A percentile compares a stretch with the other conserved stretches of the same genome.
phyloP scores from a whole-genome alignment of 1,284 basidiomycete species.

The Bondarzewia mesenterica region DNA sequence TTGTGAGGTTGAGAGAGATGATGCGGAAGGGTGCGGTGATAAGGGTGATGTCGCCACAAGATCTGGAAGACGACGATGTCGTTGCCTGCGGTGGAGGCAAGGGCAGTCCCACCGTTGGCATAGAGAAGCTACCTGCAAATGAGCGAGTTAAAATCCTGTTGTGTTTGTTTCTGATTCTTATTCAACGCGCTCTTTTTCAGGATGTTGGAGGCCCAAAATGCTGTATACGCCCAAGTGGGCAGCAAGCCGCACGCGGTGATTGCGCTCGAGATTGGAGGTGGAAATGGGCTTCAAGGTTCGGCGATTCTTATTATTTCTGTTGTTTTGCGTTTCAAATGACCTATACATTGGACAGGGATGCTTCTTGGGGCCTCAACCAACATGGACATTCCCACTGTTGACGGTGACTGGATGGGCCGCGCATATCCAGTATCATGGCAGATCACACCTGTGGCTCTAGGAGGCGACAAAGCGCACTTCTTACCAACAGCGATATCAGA shows the following conservation, averaged over 20 bases:
- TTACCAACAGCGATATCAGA: neutral
- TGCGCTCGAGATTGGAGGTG: neutral
- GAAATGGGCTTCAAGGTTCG: neutral
- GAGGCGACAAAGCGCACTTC: neutral
- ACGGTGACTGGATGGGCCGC: neutral
- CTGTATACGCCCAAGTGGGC: neutral
- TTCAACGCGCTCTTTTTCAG: too few species aligned
- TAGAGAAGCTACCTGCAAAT: constrained; percentile 8
- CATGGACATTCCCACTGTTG: neutral
- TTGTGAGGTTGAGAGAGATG: constrained; percentile 15
- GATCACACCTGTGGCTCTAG: neutral
- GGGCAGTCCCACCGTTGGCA: constrained; percentile 24
- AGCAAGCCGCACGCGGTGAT: neutral
- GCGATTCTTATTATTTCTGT: neutral
- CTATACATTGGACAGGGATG: neutral
- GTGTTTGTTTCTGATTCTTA: too few species aligned
- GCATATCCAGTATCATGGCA: neutral
- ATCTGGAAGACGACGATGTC: constrained; percentile 8
- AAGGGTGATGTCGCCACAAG: constrained; percentile 13
- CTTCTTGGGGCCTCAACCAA: neutral
- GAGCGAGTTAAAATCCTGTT: constrained; percentile 1
- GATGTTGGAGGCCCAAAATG: neutral
- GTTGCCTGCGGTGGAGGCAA: constrained; percentile 12
- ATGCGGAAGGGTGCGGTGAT: constrained; percentile 15
- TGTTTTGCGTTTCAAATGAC: neutral